Percentiles rank a stretch among this genome's conserved stretches.
These are phyloP conservation scores for Malassezia globosa DNA, from an alignment of 1,284 basidiomycete species.

Conservation along the genomic window DNA sequence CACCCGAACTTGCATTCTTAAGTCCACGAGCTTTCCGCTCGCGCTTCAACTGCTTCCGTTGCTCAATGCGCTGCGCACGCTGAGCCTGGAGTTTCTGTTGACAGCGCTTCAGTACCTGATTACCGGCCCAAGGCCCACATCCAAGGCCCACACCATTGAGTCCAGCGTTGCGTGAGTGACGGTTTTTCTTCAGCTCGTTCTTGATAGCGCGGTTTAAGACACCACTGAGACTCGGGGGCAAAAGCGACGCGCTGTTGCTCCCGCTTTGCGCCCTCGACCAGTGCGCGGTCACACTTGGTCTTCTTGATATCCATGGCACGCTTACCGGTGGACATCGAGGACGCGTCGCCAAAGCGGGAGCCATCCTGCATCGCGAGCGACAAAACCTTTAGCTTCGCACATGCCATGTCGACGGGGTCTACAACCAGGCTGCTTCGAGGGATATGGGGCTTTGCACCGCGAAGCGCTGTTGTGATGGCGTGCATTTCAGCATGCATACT, in stretches of 20 bases:
- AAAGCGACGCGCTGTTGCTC: conserved; percentile 21
- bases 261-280: conserved; percentile 22
- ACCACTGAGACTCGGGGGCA: conserved; percentile 16
- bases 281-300: conserved; percentile 15
- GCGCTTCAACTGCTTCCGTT: conserved; percentile 15
- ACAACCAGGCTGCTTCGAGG: conserved; percentile 11
- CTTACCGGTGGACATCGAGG: not conserved
- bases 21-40: conserved; percentile 14
- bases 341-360: conserved; percentile 20
- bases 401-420: conserved; percentile 1
- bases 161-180: conserved; percentile 7
- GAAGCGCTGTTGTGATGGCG: conserved; percentile 14
- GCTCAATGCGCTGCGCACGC: conserved; percentile 8
- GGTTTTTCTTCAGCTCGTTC: conserved; percentile 21
- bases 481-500: conserved; percentile 25
- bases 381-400: conserved; percentile 2
- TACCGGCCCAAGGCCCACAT: conserved; percentile 11
- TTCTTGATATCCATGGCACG: conserved; percentile 2
- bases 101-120: conserved; percentile 6
- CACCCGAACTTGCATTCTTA: conserved; percentile 2
- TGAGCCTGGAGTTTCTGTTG: not conserved
- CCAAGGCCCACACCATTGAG: not conserved
- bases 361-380: conserved; percentile 1
- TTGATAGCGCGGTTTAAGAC: conserved; percentile 24
- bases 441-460: conserved; percentile 16